Evolutionary conservation across 257 asterid species (phyloP).

Genomic region (Solanum peruvianum): DNA sequence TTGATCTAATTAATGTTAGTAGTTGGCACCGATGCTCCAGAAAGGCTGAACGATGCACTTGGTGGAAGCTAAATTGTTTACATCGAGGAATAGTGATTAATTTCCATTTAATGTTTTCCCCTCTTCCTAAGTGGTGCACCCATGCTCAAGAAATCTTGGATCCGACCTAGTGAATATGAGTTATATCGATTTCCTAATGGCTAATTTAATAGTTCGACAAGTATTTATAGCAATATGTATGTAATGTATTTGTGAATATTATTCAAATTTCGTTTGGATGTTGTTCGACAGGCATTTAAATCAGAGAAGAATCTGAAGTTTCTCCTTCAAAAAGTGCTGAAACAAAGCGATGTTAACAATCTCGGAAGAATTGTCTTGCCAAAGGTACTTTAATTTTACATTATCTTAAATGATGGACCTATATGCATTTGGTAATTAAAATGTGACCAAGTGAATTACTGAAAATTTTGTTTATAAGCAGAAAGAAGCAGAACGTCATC

Average conservation of each 20-base stretch:
- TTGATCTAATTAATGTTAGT: not conserved
- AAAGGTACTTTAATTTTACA: constrained; percentile 30
- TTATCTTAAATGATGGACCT: not conserved
- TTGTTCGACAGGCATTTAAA: constrained; percentile 26
- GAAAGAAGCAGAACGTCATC: constrained; percentile 49
- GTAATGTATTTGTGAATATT: not conserved
- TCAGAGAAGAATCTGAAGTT: constrained; percentile 73
- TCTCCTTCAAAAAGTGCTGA: constrained; percentile 90
- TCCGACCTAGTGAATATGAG: not conserved
- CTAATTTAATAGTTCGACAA: not conserved
- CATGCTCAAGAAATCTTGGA: not conserved
- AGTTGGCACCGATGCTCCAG: not conserved
- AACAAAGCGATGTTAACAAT: constrained; percentile 95
- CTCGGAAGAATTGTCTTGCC: constrained; percentile 97
- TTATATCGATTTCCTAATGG: not conserved
- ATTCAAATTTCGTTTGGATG: not conserved
- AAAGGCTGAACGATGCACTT: not conserved
- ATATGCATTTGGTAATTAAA: not conserved
- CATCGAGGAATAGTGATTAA: not conserved
- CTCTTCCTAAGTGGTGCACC: not conserved
- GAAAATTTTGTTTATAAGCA: not conserved
- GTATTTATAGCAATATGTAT: not conserved
- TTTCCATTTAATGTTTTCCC: not conserved
- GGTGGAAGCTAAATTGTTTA: not conserved
- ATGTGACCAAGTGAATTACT: not conserved